Conservation (phyloP, 1,284 basidiomycete genomes). For the Microbotryum scabiosae region DNA sequence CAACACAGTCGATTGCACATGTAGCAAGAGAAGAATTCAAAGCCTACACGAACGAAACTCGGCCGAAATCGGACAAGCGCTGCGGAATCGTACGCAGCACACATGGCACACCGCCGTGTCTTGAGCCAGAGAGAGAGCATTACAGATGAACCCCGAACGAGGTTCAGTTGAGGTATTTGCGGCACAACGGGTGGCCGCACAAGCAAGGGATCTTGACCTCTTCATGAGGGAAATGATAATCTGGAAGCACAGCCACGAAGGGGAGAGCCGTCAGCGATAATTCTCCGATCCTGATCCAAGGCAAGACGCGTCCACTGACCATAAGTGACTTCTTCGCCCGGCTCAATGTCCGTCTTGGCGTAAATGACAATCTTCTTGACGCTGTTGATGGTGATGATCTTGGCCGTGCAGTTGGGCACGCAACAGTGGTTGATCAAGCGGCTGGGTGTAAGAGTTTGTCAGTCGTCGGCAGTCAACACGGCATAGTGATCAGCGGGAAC, state of each 20-base stretch:
- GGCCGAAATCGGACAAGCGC: no score
- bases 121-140: no score
- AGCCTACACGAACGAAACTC: no score
- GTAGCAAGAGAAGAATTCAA: no score
- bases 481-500: conserved; percentile 37
- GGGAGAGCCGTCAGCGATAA: not conserved
- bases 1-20: no score
- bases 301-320: conserved; percentile 47
- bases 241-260: conserved; percentile 42
- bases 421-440: conserved; percentile 96
- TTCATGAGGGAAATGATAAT: conserved; percentile 89
- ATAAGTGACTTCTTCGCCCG: conserved; percentile 90
- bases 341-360: conserved; percentile 85
- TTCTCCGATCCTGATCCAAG: not conserved
- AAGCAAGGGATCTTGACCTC: conserved; percentile 57
- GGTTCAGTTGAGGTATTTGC: conserved; percentile 5
- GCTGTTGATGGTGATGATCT: conserved; percentile 96
- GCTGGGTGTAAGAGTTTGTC: conserved; percentile 42
- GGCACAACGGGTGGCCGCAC: conserved; percentile 15
- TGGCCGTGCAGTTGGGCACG: conserved; percentile 93
- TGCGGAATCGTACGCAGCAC: no score
- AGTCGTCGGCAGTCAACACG: not conserved
- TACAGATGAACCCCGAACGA: no score
- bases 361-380: conserved; percentile 99
- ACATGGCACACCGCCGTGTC: no score